A percentile compares a stretch with the other conserved stretches of the same genome.
phyloP scores from a whole-genome alignment of 257 asterid genomes.

The Ilex asprella region DNA sequence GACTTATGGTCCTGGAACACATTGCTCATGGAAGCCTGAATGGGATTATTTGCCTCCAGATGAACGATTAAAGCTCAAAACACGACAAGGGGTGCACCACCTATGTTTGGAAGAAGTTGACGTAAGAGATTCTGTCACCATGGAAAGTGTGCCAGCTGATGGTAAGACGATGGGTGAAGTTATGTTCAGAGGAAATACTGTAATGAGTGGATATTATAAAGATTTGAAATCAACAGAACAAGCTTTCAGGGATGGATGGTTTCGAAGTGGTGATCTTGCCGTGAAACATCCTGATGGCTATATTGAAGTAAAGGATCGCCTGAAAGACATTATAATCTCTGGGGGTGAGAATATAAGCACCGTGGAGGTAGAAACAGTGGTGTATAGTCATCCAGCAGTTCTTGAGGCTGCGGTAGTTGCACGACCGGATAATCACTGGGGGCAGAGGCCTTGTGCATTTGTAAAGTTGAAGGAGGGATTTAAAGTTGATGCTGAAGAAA shows the following conservation, averaged over 20 bases:
- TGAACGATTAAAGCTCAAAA: slow-evolving; percentile 21
- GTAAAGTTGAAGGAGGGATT: slow-evolving; percentile 30
- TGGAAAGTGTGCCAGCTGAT: slow-evolving; percentile 25
- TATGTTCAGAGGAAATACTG: slow-evolving; percentile 34
- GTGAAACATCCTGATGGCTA: slow-evolving; percentile 35
- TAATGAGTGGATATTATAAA: slow-evolving; percentile 34
- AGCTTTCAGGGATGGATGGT: slow-evolving; percentile 35
- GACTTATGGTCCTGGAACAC: slow-evolving; percentile 30
- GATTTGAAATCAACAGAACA: slow-evolving; percentile 25
- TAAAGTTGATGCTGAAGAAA: slow-evolving; percentile 12
- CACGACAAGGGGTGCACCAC: slow-evolving; percentile 31
- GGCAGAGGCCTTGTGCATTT: slow-evolving; percentile 40
- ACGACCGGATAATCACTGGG: slow-evolving; percentile 38
- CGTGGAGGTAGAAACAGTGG: slow-evolving; percentile 29
- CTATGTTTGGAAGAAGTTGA: slow-evolving; percentile 26
- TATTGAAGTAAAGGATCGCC: slow-evolving; percentile 28
- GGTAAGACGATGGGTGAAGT: slow-evolving; percentile 31
- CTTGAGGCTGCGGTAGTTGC: slow-evolving; percentile 40
- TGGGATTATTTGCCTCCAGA: slow-evolving; percentile 30
- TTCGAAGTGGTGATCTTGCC: slow-evolving; percentile 31
- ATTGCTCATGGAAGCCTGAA: slow-evolving; percentile 28
- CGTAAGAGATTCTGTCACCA: slow-evolving; percentile 22
- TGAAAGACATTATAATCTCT: slow-evolving; percentile 30
- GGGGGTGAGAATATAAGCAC: slow-evolving; percentile 41
- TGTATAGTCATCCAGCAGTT: slow-evolving; percentile 27